Evolutionary conservation across 2,329 filamentous ascomycete species (phyloP).

Genomic region (Epichloe glyceriae): DNA sequence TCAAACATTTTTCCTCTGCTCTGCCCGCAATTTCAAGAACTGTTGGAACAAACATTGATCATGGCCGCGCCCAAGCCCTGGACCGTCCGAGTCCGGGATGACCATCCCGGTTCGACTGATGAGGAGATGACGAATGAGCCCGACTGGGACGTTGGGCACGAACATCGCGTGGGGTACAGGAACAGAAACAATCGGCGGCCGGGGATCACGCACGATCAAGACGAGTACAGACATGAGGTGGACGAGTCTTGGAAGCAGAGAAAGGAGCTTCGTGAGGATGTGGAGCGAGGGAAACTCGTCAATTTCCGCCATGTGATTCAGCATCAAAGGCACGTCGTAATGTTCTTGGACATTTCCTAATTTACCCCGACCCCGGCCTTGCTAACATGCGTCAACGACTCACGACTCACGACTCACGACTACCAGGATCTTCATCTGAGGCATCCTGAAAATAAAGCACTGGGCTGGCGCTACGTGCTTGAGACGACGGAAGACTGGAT

Average conservation of each 20-base stretch:
- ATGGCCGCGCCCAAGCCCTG: background rate
- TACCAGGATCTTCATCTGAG: conserved; percentile 28
- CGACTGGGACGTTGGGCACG: background rate
- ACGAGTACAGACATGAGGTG: background rate
- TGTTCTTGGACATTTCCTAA: too few relatives aligned
- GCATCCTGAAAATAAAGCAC: conserved; percentile 28
- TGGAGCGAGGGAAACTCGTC: background rate
- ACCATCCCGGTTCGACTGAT: background rate
- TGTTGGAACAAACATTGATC: too few relatives aligned
- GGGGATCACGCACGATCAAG: background rate
- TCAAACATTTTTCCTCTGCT: too few relatives aligned
- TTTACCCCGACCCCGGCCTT: too few relatives aligned
- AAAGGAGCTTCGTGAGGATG: background rate
- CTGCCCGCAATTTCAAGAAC: too few relatives aligned
- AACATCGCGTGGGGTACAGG: background rate
- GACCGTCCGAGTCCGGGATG: background rate
- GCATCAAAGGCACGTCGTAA: background rate
- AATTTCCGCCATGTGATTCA: background rate
- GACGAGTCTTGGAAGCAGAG: background rate
- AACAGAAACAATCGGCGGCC: background rate
- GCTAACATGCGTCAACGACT: background rate
- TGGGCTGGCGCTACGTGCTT: conserved; percentile 36
- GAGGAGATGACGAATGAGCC: background rate
- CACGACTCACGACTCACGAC: background rate
- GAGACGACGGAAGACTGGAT: conserved; percentile 34